Conservation (phyloP, 208 protist genomes). For the Wallacemonas sp. region DNA sequence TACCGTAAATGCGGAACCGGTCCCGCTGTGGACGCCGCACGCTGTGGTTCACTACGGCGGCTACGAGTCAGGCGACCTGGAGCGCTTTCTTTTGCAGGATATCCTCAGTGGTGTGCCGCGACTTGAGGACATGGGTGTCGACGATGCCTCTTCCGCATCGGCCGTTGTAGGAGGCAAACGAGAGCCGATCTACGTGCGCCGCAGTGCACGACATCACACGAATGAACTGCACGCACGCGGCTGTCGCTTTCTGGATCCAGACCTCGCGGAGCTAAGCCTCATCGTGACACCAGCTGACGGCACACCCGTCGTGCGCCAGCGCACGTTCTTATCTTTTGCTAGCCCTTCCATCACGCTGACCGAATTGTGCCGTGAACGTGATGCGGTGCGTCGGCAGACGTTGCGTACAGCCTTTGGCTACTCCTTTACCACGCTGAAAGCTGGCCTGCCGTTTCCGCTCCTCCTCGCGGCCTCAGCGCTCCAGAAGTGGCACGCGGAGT, state of each 20-base stretch:
- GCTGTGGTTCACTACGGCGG: constrained; percentile 69
- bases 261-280: constrained; percentile 59
- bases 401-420: constrained; percentile 69
- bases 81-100: constrained; percentile 21
- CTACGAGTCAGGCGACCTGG: constrained; percentile 53
- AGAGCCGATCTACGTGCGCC: constrained; percentile 17
- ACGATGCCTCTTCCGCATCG: not conserved
- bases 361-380: constrained; percentile 27
- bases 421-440: constrained; percentile 41
- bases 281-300: not conserved
- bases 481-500: constrained; percentile 35
- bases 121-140: not conserved
- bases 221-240: constrained; percentile 16
- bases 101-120: not conserved
- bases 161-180: not conserved
- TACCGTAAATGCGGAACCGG: not conserved
- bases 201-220: constrained; percentile 19
- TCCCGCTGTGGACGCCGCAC: constrained; percentile 40
- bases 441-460: constrained; percentile 42
- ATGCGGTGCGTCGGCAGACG: constrained; percentile 29
- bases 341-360: constrained; percentile 32
- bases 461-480: constrained; percentile 37
- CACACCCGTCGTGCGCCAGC: constrained; percentile 14
- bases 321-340: constrained; percentile 49
- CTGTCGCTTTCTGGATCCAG: constrained; percentile 28